These are phyloP conservation scores for Ilyonectria robusta DNA, from an alignment of 2,329 filamentous ascomycete genomes.

Conservation along the genomic window DNA sequence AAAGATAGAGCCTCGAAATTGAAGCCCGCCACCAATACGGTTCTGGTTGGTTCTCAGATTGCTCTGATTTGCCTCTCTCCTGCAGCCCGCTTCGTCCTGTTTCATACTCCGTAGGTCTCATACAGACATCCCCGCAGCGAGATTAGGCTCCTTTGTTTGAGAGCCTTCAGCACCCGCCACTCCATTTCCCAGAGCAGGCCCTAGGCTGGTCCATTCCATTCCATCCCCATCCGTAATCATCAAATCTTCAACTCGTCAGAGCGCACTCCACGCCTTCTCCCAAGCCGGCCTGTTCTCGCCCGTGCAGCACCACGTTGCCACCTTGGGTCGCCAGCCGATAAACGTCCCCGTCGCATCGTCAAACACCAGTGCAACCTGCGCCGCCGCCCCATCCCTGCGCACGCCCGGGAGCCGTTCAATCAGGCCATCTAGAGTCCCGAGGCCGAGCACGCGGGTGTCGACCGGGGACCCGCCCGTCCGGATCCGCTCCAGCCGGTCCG, in stretches of 20 bases:
- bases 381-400: conserved; percentile 9
- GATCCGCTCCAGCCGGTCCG: conserved; percentile 29
- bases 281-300: background rate
- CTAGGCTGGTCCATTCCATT: background rate
- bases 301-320: conserved; percentile 20
- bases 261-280: conserved; percentile 1
- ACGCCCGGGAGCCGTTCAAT: conserved; percentile 10
- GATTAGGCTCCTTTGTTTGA: background rate
- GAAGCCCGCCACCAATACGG: background rate
- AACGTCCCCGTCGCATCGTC: conserved; percentile 17
- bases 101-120: no score
- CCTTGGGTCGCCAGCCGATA: conserved; percentile 30
- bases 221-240: background rate
- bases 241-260: conserved; percentile 7
- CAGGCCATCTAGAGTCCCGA: conserved; percentile 20
- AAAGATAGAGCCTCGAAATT: background rate
- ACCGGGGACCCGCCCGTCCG: conserved; percentile 20
- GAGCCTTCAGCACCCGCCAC: background rate
- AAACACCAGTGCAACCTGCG: conserved; percentile 19
- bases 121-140: background rate
- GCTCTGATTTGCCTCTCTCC: background rate
- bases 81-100: background rate
- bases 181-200: conserved; percentile 3
- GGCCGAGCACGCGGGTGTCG: conserved; percentile 17
- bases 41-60: background rate